Percentiles rank a stretch among this genome's conserved stretches.
Evolutionary conservation across 768 basidiomycete species (phyloP).

Genomic region (Tubosaeta sp.): DNA sequence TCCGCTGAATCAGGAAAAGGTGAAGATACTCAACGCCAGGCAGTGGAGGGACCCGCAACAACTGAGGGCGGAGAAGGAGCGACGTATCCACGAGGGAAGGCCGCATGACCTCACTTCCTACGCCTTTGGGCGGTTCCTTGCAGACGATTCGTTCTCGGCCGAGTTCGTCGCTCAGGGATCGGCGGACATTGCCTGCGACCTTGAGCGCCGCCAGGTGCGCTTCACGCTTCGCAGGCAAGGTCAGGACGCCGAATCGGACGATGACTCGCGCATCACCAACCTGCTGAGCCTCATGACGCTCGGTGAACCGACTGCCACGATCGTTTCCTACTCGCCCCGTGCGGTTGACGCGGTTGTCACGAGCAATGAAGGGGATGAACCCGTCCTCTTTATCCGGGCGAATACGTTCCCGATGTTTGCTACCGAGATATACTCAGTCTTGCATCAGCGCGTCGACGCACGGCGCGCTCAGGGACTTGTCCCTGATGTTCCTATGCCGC

Average conservation of each 20-base stretch:
- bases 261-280: neutral
- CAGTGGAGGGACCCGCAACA: constrained; percentile 31
- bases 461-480: constrained; percentile 27
- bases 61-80: constrained; percentile 23
- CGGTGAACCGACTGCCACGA: neutral
- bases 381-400: constrained; percentile 31
- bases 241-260: constrained; percentile 7
- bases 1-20: constrained; percentile 18
- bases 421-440: neutral
- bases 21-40: constrained; percentile 22
- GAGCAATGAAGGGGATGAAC: constrained; percentile 4
- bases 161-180: constrained; percentile 26
- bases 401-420: constrained; percentile 31
- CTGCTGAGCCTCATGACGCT: neutral
- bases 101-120: constrained; percentile 23
- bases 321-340: constrained; percentile 20
- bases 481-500: constrained; percentile 22
- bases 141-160: constrained; percentile 32
- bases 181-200: constrained; percentile 35
- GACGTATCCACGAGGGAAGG: constrained; percentile 17
- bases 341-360: constrained; percentile 21
- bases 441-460: neutral
- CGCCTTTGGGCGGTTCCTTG: constrained; percentile 35
- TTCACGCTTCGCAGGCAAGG: constrained; percentile 28
- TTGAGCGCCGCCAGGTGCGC: constrained; percentile 29